phyloP scores from a whole-genome alignment of 768 basidiomycete species.

The Lactarius vividus region DNA sequence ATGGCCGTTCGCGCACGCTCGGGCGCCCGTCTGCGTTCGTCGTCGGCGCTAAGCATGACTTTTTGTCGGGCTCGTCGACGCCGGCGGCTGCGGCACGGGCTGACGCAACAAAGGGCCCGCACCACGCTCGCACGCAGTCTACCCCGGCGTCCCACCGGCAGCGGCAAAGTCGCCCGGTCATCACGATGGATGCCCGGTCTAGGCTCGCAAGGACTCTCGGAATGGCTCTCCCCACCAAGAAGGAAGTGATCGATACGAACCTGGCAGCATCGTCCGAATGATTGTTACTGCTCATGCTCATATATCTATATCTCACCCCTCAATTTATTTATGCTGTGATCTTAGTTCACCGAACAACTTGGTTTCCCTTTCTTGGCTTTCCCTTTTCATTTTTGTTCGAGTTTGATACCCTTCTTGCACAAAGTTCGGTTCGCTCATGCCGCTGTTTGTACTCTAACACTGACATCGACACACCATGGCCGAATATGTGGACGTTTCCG shows the following conservation, averaged over 20 bases:
- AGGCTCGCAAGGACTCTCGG: conserved; percentile 63
- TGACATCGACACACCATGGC: neutral
- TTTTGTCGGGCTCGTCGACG: conserved; percentile 40
- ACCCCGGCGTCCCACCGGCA: conserved; percentile 48
- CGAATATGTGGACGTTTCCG: neutral
- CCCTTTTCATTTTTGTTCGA: neutral
- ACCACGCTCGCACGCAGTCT: conserved; percentile 64
- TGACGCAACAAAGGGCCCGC: conserved; percentile 28
- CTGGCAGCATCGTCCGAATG: conserved; percentile 29
- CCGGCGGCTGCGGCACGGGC: conserved; percentile 34
- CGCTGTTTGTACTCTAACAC: neutral
- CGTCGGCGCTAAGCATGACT: conserved; percentile 26
- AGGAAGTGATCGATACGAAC: conserved; percentile 22
- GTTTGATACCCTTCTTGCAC: conserved; percentile 19
- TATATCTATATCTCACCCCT: neutral
- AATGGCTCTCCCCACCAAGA: conserved; percentile 27
- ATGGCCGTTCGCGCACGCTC: conserved; percentile 57
- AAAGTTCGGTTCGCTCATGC: conserved; percentile 2
- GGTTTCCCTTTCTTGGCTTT: neutral
- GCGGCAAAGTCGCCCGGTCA: conserved; percentile 59
- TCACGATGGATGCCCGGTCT: conserved; percentile 70
- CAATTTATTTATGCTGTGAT: conserved; percentile 3
- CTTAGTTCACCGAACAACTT: neutral
- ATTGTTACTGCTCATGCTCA: conserved; percentile 4
- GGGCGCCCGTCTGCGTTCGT: conserved; percentile 37